Conservation (phyloP, 306 rosid genomes). For the Pterocarpus macrocarpus region DNA sequence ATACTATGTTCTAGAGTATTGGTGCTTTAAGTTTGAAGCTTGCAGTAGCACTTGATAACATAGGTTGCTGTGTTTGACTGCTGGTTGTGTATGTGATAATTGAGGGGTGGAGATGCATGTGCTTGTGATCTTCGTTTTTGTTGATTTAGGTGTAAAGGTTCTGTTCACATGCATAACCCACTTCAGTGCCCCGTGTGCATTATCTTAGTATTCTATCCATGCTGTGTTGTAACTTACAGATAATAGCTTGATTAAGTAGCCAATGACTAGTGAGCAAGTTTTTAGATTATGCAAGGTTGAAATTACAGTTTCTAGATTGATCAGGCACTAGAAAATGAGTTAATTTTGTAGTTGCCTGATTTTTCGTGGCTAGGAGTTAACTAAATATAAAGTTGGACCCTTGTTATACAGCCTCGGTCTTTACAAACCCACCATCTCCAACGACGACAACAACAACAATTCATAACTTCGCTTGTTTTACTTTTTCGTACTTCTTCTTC, state of each 20-base stretch:
- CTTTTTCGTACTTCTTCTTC: not conserved
- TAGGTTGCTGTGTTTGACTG: not conserved
- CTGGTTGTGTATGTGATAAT: not conserved
- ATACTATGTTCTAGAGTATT: not conserved
- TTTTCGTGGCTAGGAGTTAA: not conserved
- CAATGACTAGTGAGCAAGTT: not conserved
- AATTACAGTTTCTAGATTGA: not conserved
- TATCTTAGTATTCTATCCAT: not conserved
- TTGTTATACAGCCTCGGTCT: not conserved
- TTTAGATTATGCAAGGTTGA: not conserved
- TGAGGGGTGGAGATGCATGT: not conserved
- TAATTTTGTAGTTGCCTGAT: not conserved
- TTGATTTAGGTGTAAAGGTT: not conserved
- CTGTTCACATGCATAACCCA: not conserved
- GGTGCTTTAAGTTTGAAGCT: constrained; percentile 32
- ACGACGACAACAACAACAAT: not conserved
- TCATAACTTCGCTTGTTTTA: not conserved
- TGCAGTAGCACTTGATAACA: constrained; percentile 2
- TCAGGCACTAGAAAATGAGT: not conserved
- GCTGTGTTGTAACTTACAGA: not conserved
- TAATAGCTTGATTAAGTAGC: not conserved
- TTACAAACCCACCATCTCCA: too few relatives aligned
- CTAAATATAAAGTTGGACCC: not conserved
- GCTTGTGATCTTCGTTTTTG: not conserved
- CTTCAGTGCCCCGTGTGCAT: not conserved